Evolutionary conservation across 768 basidiomycete species (phyloP).

Genomic region (Pholiota microspora): DNA sequence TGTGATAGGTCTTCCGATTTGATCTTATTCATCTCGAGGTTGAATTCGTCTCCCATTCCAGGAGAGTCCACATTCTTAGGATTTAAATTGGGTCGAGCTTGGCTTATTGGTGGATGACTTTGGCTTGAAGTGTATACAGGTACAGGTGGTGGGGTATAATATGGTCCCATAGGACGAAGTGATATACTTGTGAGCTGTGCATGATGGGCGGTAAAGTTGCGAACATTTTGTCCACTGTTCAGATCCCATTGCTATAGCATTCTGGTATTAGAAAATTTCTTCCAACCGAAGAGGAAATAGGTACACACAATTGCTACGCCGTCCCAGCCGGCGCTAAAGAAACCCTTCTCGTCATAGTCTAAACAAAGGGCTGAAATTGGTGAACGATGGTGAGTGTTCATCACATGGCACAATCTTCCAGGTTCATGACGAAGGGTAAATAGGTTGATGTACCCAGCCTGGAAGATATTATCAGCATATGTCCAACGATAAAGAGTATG

Average conservation of each 20-base stretch:
- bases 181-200: constrained; percentile 83
- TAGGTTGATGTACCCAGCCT: constrained; percentile 91
- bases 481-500: constrained; percentile 9
- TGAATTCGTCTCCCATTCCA: neutral
- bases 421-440: constrained; percentile 93
- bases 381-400: constrained; percentile 75
- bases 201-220: constrained; percentile 78
- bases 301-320: constrained; percentile 76
- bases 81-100: neutral
- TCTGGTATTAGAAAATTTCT: too few relatives aligned
- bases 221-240: constrained; percentile 78
- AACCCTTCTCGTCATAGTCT: constrained; percentile 76
- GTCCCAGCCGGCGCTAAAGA: constrained; percentile 95
- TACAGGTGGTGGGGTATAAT: constrained; percentile 27
- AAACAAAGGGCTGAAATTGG: constrained; percentile 86
- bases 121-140: constrained; percentile 14
- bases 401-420: constrained; percentile 69
- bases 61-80: constrained; percentile 15
- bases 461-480: constrained; percentile 12
- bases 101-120: constrained; percentile 10
- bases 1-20: constrained; percentile 9
- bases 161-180: constrained; percentile 60
- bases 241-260: constrained; percentile 95
- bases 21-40: neutral
- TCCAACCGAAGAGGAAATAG: too few relatives aligned